Base-by-base conservation (phyloP, 192 early-diverging fungal species). In the Coemansia sp. region DNA sequence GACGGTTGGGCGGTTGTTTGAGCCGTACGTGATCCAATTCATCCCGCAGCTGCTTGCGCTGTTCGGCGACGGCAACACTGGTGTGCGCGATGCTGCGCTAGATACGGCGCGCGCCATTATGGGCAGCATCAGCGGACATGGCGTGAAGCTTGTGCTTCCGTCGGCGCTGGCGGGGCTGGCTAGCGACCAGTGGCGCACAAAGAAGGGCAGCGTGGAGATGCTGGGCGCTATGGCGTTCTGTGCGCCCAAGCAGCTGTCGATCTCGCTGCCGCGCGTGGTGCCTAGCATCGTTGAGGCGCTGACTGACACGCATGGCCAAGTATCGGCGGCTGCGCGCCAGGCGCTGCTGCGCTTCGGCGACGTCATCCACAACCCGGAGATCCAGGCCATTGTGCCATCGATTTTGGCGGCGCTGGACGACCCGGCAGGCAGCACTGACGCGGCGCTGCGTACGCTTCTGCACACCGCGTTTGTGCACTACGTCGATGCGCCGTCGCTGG, bases 281-380 rank as follows among this genome's bases (percentile, higher is more conserved):
- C 97, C 97, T 20, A 84, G 90, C 63, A 85, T 99, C 57, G 90
- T 93, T 61, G 91, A 97, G 52, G 95, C 93, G 22, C 84, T 98
- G 59, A 88, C 92, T 0, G 97, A 99, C 69, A 90, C 97, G 4
- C 97, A 99, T 63, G 81, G 85, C 22, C 91, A 94, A 62, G 97
- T 99, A 2, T 90, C 93, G 58, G 86, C 89, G 22, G 85, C 96
- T 19, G 95, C 95, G 1, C 89, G 91, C 53, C 82, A 87, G 19
- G 91, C 97, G 0, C 82, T 99, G 63, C 84, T 87, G 59, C 82
- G 84, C 35, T 98, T 99, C 63, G 97, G 96, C 53, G 87, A 92
- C 41, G 95, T 99, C 32, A 99, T 99, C 73, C 93, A 91, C 63
- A 99, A 98, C 64, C 97, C 97, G 11, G 97, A 99, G 79, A 95